A percentile compares a stretch with the other conserved stretches of the same genome.
Conservation (phyloP, 192 early-diverging fungal genomes). For the Phycomyces nitens region DNA sequence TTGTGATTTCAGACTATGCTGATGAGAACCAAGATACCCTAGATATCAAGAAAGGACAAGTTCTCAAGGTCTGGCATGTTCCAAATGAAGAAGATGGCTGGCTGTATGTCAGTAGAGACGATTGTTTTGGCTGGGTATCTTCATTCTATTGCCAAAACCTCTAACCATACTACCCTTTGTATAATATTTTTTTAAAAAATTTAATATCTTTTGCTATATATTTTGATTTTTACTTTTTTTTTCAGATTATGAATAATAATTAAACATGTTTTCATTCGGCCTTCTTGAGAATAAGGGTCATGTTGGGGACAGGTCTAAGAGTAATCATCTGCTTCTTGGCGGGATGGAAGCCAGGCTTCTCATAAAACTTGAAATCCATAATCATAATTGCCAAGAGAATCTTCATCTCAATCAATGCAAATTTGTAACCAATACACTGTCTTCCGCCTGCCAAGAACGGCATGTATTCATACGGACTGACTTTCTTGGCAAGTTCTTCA, state of each 20-base stretch:
- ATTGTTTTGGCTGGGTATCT: slow-evolving; percentile 13
- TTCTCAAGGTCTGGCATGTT: slow-evolving; percentile 5
- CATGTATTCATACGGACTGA: slow-evolving; percentile 34
- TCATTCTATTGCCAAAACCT: slow-evolving; percentile 4
- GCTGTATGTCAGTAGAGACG: slow-evolving; percentile 10
- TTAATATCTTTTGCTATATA: not conserved
- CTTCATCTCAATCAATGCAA: slow-evolving; percentile 58
- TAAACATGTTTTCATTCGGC: not conserved
- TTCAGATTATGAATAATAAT: not conserved
- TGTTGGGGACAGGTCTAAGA: slow-evolving; percentile 42
- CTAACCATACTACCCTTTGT: not conserved
- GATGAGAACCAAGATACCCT: slow-evolving; percentile 13
- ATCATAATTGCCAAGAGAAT: slow-evolving; percentile 47
- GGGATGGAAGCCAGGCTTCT: slow-evolving; percentile 41
- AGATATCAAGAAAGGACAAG: slow-evolving; percentile 8
- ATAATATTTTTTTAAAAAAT: slow-evolving; percentile 18
- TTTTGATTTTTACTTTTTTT: not conserved
- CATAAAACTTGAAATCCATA: slow-evolving; percentile 35
- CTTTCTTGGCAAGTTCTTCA: slow-evolving; percentile 27
- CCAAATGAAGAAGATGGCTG: slow-evolving; percentile 6
- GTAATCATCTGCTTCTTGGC: slow-evolving; percentile 43
- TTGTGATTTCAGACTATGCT: slow-evolving; percentile 17
- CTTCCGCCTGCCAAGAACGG: slow-evolving; percentile 52
- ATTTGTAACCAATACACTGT: slow-evolving; percentile 55
- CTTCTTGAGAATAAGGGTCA: slow-evolving; percentile 33